Base-by-base conservation (phyloP, 176 grass and related monocot species). In the Otatea glauca region DNA sequence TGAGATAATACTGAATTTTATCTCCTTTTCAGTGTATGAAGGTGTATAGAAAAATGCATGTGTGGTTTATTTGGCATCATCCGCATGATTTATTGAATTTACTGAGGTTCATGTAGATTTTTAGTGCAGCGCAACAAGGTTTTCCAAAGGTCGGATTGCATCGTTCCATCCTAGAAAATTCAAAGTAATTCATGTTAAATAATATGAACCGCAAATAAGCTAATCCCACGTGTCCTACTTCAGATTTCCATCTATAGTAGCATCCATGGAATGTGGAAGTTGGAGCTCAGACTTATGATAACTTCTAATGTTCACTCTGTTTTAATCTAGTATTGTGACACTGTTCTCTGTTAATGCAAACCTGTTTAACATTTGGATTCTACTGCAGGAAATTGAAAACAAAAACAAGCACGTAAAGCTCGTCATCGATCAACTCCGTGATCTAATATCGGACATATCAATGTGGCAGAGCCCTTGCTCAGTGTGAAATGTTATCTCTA, bases 391-490 rank as follows among this genome's bases (percentile, higher is more conserved):
- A 84, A 93, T 94, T 78, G 91, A 94, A 92, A 88, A 41, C 15
- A 99, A 96, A 86, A 99, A 96, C 76, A 91, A 91, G 70, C 83
- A 88, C 21, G 50, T 96, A 38, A 99, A 96, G 78, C 70, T 92
- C 60, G 85, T 99, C 34, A 96, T 99, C 2, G 81, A 96, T 86
- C 93, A 99, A 79, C 87, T 96, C 29, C 79, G 86, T 59, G 72
- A 90, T 82, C 84, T 99, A 83, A 99, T 99, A 78, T 72, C 83
- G 7, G 93, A 99, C 74, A 86, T 96, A 77, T 92, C 93, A 74
- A 99, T 96, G 91, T 99, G 93, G 96, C 90, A 99, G 81, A 96
- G 93, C 66, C 96, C 96, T 76, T 94, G 81, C 4, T 60, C 56
- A 60, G 9, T 60, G n/a, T 60, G 56, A 60, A 60, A 24, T 60